Conservation (phyloP, 306 rosid genomes). For the Abrus pulchellus region DNA sequence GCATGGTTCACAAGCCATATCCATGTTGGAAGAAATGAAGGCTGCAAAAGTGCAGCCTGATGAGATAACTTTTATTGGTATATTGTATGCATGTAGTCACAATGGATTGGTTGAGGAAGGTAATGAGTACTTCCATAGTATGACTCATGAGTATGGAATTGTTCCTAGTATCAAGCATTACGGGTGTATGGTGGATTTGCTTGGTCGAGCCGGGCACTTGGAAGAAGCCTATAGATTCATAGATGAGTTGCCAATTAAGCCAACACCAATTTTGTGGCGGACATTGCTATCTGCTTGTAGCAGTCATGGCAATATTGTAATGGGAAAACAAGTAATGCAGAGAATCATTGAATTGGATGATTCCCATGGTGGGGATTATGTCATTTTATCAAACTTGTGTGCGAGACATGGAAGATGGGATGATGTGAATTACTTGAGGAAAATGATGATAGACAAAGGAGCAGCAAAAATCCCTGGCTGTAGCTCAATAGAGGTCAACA, state of each 20-base stretch:
- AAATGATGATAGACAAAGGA: conserved; percentile 73
- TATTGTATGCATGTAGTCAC: conserved; percentile 87
- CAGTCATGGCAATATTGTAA: conserved; percentile 74
- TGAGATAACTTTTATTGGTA: conserved; percentile 77
- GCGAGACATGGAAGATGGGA: conserved; percentile 84
- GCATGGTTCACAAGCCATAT: conserved; percentile 64
- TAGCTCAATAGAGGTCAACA: conserved; percentile 86
- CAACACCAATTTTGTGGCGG: conserved; percentile 83
- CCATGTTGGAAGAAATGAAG: conserved; percentile 78
- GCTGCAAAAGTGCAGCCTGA: conserved; percentile 66
- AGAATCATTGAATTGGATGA: conserved; percentile 75
- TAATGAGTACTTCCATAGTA: conserved; percentile 62
- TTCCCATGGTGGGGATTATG: conserved; percentile 91
- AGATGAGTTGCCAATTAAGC: conserved; percentile 65
- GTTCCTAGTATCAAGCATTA: conserved; percentile 78
- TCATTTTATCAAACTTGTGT: conserved; percentile 79
- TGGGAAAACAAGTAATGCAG: conserved; percentile 69
- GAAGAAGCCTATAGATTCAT: conserved; percentile 78
- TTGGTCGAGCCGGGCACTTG: conserved; percentile 79
- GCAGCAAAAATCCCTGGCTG: conserved; percentile 83
- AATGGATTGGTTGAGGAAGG: conserved; percentile 81
- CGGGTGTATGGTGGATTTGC: conserved; percentile 93
- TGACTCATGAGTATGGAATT: conserved; percentile 68
- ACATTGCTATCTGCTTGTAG: conserved; percentile 80
- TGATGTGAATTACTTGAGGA: conserved; percentile 75